phyloP scores from a whole-genome alignment of 2,329 filamentous ascomycete species.

The Amauroascus verrucosus region DNA sequence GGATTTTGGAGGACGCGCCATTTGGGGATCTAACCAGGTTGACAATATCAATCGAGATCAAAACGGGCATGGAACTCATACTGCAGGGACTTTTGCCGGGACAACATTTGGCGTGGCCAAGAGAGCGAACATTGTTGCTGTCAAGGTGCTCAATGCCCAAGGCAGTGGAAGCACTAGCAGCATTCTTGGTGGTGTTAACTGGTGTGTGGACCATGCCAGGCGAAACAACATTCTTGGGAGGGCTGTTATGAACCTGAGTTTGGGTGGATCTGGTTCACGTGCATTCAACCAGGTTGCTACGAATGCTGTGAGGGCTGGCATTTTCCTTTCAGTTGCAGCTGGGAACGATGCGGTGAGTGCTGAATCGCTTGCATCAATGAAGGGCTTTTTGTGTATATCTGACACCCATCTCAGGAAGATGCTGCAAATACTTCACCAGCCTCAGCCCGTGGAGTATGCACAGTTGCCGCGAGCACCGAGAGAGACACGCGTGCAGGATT shows the following conservation, averaged over 20 bases:
- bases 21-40: slow-evolving; percentile 28
- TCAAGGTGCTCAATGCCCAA: slow-evolving; percentile 41
- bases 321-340: slow-evolving; percentile 35
- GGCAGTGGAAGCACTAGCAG: slow-evolving; percentile 38
- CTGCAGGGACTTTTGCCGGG: slow-evolving; percentile 30
- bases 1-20: slow-evolving; percentile 31
- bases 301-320: slow-evolving; percentile 28
- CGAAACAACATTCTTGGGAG: slow-evolving; percentile 22
- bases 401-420: background rate
- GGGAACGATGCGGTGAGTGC: slow-evolving; percentile 31
- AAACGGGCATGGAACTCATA: slow-evolving; percentile 34
- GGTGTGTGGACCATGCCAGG: slow-evolving; percentile 27
- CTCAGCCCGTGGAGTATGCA: slow-evolving; percentile 31
- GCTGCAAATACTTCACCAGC: slow-evolving; percentile 25
- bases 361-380: slow-evolving; percentile 14
- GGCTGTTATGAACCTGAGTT: slow-evolving; percentile 30
- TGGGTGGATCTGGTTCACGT: slow-evolving; percentile 28
- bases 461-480: slow-evolving; percentile 32
- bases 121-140: slow-evolving; percentile 33
- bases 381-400: background rate
- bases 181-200: slow-evolving; percentile 43
- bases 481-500: slow-evolving; percentile 30
- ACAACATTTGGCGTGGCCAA: slow-evolving; percentile 31
- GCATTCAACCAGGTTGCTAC: slow-evolving; percentile 33
- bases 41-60: slow-evolving; percentile 16